These are phyloP conservation scores for Rhipidocladum racemiflorum DNA, from an alignment of 176 grass and related monocot genomes.

Conservation along the genomic window DNA sequence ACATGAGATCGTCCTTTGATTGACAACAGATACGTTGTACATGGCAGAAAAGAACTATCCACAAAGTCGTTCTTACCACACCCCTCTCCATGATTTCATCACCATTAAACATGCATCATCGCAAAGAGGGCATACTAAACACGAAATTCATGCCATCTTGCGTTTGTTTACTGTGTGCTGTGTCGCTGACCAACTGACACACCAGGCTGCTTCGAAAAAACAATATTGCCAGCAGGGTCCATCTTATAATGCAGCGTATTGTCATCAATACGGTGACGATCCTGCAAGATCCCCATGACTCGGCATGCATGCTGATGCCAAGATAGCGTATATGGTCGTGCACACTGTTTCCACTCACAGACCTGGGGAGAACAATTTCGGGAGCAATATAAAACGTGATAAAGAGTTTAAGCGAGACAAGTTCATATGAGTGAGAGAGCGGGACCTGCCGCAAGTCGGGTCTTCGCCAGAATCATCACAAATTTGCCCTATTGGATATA, in stretches of 20 bases:
- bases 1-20: not conserved
- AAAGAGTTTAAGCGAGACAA: not conserved
- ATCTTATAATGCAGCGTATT: constrained; percentile 36
- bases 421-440: not conserved
- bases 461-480: constrained; percentile 88
- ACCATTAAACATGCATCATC: not conserved
- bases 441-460: constrained; percentile 74
- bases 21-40: not conserved
- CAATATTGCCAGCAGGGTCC: constrained; percentile 38
- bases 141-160: not conserved
- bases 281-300: constrained; percentile 57
- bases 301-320: constrained; percentile 57
- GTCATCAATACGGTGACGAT: constrained; percentile 51
- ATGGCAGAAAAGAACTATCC: not conserved
- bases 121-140: not conserved
- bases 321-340: constrained; percentile 66
- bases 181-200: constrained; percentile 26
- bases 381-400: not conserved
- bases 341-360: constrained; percentile 70
- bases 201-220: constrained; percentile 48
- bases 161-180: constrained; percentile 29
- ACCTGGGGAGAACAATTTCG: constrained; percentile 38
- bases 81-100: not conserved
- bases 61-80: not conserved
- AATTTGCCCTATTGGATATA: constrained; percentile 55